A percentile compares a stretch with the other conserved stretches of the same genome.
These are phyloP conservation scores for Mortierella claussenii DNA, from an alignment of 192 early-diverging fungal genomes.

Conservation along the genomic window DNA sequence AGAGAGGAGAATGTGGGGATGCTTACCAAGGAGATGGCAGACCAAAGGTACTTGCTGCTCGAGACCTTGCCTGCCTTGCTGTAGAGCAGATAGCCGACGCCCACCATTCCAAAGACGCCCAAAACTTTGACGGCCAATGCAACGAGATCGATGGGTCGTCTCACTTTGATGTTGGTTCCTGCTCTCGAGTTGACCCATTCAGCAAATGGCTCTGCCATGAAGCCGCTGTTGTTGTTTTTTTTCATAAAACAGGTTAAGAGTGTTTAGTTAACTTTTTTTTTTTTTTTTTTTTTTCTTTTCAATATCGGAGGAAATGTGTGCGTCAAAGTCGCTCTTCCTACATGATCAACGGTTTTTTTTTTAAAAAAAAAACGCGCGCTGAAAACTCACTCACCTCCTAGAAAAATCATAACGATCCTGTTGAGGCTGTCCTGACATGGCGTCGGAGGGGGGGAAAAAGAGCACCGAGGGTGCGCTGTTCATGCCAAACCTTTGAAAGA, in stretches of 20 bases:
- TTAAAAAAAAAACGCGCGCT: too few species aligned
- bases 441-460: conserved; percentile 71
- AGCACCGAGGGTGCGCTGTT: conserved; percentile 74
- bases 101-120: conserved; percentile 39
- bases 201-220: conserved; percentile 72
- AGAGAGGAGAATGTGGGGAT: not conserved
- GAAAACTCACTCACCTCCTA: conserved; percentile 62
- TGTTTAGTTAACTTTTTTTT: not conserved
- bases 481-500: conserved; percentile 72
- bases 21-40: conserved; percentile 62
- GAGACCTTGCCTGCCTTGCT: conserved; percentile 58
- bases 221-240: conserved; percentile 66
- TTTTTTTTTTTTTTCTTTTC: not conserved
- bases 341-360: too few species aligned
- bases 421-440: conserved; percentile 30
- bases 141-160: conserved; percentile 72
- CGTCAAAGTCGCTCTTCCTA: too few species aligned
- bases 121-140: conserved; percentile 54
- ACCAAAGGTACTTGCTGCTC: conserved; percentile 68
- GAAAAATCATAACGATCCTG: conserved; percentile 71
- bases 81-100: conserved; percentile 54
- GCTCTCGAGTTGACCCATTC: conserved; percentile 60
- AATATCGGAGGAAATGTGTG: not conserved
- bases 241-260: not conserved
- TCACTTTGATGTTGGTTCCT: conserved; percentile 50